Conservation (phyloP, 2,329 filamentous ascomycete species). For the Hirsutella minnesotensis region DNA sequence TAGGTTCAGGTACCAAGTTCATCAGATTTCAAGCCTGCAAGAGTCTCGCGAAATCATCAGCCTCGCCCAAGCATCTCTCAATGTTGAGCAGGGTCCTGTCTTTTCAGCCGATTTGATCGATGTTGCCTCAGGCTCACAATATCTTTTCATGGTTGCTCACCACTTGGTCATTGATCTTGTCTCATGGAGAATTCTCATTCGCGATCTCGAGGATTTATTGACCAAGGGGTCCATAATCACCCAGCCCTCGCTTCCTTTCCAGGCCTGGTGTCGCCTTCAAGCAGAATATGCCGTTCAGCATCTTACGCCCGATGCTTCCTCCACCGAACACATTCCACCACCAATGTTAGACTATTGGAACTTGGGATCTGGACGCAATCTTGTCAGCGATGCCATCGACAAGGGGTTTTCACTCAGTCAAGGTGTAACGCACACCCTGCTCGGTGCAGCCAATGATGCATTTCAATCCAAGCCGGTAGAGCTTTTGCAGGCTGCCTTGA, state of each 20-base stretch:
- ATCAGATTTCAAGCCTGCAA: not conserved
- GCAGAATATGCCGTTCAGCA: too few relatives aligned
- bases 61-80: not conserved
- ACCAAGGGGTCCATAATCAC: too few relatives aligned
- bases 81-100: not conserved
- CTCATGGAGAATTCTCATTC: not conserved
- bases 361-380: too few relatives aligned
- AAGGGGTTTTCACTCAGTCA: not conserved
- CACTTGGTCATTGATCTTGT: not conserved
- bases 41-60: not conserved
- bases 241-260: too few relatives aligned
- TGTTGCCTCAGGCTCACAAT: not conserved
- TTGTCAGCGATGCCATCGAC: not conserved
- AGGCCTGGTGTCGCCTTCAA: not conserved
- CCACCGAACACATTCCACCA: too few relatives aligned
- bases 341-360: too few relatives aligned
- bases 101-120: not conserved
- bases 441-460: not conserved
- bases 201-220: not conserved
- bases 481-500: not conserved
- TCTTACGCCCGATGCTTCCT: too few relatives aligned
- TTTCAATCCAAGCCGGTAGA: not conserved
- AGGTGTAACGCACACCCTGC: not conserved
- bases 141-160: not conserved
- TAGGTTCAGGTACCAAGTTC: constrained; percentile 2